Base-by-base conservation (phyloP, 306 rosid genomes). In the Spatholobus suberectus region DNA sequence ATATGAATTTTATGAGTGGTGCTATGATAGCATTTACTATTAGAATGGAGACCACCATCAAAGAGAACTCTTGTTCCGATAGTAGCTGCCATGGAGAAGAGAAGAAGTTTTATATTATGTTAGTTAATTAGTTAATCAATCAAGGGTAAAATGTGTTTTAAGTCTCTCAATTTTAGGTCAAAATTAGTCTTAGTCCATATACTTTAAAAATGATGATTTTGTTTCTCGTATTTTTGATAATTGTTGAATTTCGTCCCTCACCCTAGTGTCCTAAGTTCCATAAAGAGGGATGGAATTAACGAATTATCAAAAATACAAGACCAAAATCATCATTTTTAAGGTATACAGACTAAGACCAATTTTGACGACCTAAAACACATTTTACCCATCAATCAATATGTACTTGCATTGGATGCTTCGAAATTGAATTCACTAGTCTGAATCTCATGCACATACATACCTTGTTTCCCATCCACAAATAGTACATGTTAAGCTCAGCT, bases 401-500 rank as follows among this genome's bases (percentile, higher is more conserved):
- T 23, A 29, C n/a, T 21, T 58, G 40, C 29, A 59, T 15, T 57
- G 46, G 47, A 68, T 49, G 27, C 8, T 76, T 69, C 11, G 32
- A 49, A 61, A 59, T 58, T 58, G 52, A 54, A 70, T 2, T 27
- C 11, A 24, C 3, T 35, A 35, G 14, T 38, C 20, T 57, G 15
- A 46, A 9, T 70, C 37, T 5, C 5, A 41, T 35, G 49, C 49
- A 58, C 15, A n/a, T 8, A 40, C 81, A 40, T 51, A 93, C 97
- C 93, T 69, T 3, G 73, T 54, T n/a, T 32, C 40, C 67, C 80
- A 54, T 80, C 93, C 90, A 88, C 3, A 90, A 5, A 62, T 88
- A 89, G 88, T 6, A 93, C 69, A 84, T 5, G 17, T 35, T 41
- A 69, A 93, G 81, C 81, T 93, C 96, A 7, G 74, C 76, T 35